phyloP scores from a whole-genome alignment of 2,329 filamentous ascomycete species.

The Pestalotiopsis sp. region DNA sequence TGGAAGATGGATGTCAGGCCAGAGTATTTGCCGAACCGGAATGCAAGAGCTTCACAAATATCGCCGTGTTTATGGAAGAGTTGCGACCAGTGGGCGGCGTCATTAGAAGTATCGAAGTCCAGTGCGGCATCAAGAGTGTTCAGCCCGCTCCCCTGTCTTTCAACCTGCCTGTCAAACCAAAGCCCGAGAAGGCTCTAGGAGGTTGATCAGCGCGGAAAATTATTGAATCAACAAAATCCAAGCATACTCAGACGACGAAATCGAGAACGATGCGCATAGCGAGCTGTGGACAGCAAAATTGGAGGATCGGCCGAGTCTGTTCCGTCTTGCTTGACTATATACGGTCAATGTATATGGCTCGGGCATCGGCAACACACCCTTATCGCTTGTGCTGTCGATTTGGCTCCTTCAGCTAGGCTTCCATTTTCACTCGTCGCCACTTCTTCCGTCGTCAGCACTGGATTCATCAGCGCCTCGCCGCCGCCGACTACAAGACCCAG shows the following conservation, averaged over 20 bases:
- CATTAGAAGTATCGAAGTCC: constrained; percentile 37
- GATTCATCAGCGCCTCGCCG: constrained; percentile 13
- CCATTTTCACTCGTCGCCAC: background rate
- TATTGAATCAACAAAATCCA: background rate
- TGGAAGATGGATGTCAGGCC: constrained; percentile 40
- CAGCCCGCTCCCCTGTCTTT: constrained; percentile 29
- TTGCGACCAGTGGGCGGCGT: constrained; percentile 34
- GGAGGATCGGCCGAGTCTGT: too few species aligned
- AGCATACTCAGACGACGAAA: background rate
- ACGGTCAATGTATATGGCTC: constrained; percentile 5
- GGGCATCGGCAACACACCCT: constrained; percentile 17
- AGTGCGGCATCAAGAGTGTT: constrained; percentile 34
- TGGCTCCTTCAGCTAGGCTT: too few species aligned
- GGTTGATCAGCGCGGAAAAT: background rate
- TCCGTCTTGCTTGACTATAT: background rate
- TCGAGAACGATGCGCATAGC: background rate
- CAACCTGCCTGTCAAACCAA: constrained; percentile 2
- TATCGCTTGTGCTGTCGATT: background rate
- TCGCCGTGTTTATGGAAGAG: constrained; percentile 40
- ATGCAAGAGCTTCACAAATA: constrained; percentile 36
- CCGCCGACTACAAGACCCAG: constrained; percentile 18
- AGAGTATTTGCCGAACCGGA: constrained; percentile 37
- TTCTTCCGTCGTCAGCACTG: constrained; percentile 10
- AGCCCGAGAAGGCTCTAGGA: background rate
- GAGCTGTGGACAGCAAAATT: too few species aligned